These are phyloP conservation scores for Iberis amara DNA, from an alignment of 441 rosid genomes.

Conservation along the genomic window DNA sequence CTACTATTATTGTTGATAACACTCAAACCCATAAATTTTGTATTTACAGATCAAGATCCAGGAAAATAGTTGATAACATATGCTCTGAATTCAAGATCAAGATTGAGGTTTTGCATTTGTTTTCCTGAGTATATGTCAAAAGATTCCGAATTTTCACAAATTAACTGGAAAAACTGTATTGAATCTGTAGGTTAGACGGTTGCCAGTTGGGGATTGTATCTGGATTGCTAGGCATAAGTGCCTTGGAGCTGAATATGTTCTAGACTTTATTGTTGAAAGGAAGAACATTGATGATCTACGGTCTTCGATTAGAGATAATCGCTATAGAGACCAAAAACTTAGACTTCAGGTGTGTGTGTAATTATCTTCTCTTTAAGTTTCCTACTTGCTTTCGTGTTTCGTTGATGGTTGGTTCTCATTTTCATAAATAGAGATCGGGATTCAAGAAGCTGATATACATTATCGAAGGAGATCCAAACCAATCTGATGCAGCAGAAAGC, in stretches of 20 bases:
- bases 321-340: conserved; percentile 87
- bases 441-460: conserved; percentile 83
- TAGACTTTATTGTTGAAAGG: conserved; percentile 91
- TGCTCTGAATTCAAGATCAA: conserved; percentile 64
- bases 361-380: neutral
- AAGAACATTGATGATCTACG: conserved; percentile 80
- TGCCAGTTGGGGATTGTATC: conserved; percentile 86
- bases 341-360: conserved; percentile 55
- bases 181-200: conserved; percentile 59
- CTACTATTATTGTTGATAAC: conserved; percentile 1
- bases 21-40: neutral
- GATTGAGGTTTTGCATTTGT: conserved; percentile 49
- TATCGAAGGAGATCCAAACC: conserved; percentile 88
- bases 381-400: neutral
- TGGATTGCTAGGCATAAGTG: conserved; percentile 84
- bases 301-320: conserved; percentile 79
- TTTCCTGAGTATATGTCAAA: conserved; percentile 5
- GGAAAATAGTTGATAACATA: conserved; percentile 62
- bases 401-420: conserved; percentile 16
- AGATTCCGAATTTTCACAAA: neutral
- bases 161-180: conserved; percentile 3
- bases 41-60: conserved; percentile 51
- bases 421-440: conserved; percentile 61
- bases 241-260: conserved; percentile 60
- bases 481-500: conserved; percentile 82